Evolutionary conservation across 176 grass and related monocot species (phyloP), one percentile per base, ranked within the genome.

Genomic region (Chrysopogon serrulatus): DNA sequence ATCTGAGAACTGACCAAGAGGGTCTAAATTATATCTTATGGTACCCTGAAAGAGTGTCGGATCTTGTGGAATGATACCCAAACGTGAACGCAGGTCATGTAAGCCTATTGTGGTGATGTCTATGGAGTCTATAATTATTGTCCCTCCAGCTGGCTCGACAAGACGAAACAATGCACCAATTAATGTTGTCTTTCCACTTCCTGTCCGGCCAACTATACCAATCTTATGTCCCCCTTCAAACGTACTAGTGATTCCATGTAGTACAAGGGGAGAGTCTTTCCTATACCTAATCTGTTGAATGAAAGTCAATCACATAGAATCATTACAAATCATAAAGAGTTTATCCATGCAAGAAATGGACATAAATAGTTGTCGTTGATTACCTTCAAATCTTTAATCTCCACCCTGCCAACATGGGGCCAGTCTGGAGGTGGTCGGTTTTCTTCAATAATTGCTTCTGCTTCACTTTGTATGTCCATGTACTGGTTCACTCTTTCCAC

Each of bases 401-500:
- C 90, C 5, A 97, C 90, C 47, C 64, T 92, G 84, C 95, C 95
- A 82, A 91, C 47, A 63, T 76, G 61, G 11, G 95, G 95, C 95
- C 95, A 97, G 68, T 97, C 87, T 59, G 67, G 53, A 84, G 77
- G 51, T 31, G 88, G 90, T 37, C 64, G 84, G 23, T 87, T 92
- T 62, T 79, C 77, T 76, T 94, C 81, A 82, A 97, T 85, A 56
- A 94, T 59, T 79, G 91, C 90, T 37, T 77, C 80, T 57, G 92
- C 95, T 83, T 94, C 92, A 69, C 92, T 89, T 83, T 41, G 48
- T 71, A 98, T 86, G 57, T 91, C 73, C 95, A 94, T 93, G 74
- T 98, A 98, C 34, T 98, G 95, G 51, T 91, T 90, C 71, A 98
- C 74, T 75, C 95, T 91, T 78, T 98, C 95, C n/a, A 98, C 95